phyloP scores from a whole-genome alignment of 2,329 filamentous ascomycete species.

The Helotiales sp. region DNA sequence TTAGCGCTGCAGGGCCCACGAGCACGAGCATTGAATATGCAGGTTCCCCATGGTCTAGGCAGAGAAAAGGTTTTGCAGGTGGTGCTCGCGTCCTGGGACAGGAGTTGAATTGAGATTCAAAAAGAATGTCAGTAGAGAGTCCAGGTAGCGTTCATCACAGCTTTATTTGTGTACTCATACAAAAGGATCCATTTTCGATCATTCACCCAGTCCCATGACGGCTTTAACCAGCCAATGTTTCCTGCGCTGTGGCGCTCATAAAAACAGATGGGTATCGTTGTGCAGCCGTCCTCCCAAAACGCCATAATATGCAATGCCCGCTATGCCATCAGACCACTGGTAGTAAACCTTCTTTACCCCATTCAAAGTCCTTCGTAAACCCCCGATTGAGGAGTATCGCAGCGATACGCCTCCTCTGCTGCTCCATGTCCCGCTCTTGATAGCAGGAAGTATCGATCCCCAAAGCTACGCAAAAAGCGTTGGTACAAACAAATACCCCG shows the following conservation, averaged over 20 bases:
- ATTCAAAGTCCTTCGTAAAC: conserved; percentile 58
- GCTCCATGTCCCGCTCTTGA: conserved; percentile 52
- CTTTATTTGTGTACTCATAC: neutral
- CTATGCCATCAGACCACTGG: conserved; percentile 2
- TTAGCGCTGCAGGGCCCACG: conserved; percentile 9
- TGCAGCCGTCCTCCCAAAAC: conserved; percentile 18
- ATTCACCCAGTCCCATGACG: neutral
- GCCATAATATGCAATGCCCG: conserved; percentile 8
- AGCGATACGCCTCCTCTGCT: conserved; percentile 62
- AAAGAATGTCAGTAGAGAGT: too few relatives aligned
- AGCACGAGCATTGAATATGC: too few relatives aligned
- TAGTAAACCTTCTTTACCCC: conserved; percentile 24
- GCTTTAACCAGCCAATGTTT: neutral
- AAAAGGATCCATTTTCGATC: neutral
- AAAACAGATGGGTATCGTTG: conserved; percentile 30
- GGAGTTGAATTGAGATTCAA: too few relatives aligned
- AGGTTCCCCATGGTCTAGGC: too few relatives aligned
- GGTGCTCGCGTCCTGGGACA: too few relatives aligned
- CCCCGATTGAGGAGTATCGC: conserved; percentile 67
- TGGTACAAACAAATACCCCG: conserved; percentile 75
- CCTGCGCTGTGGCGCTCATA: neutral
- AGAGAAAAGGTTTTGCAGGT: too few relatives aligned
- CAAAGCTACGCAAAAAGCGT: conserved; percentile 59
- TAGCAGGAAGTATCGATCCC: conserved; percentile 46
- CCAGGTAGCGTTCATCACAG: neutral